Evolutionary conservation across 2,329 filamentous ascomycete genomes (phyloP).

Genomic region (Gnomoniopsis sp.): DNA sequence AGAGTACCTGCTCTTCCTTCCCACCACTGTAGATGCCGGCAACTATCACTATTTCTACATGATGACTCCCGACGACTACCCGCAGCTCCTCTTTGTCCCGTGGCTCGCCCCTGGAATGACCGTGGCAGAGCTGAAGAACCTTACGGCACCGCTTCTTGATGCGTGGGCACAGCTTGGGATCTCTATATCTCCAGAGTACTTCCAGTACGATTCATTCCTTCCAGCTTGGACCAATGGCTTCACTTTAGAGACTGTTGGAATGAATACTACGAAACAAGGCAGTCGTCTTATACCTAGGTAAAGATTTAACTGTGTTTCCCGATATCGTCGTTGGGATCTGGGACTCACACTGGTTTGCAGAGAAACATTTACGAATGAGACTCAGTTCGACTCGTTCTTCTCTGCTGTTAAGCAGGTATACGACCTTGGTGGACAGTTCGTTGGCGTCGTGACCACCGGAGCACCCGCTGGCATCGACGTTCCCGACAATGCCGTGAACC

Average conservation of each 20-base stretch:
- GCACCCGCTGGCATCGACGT: not conserved
- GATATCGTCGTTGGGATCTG: too few relatives aligned
- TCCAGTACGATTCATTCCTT: not conserved
- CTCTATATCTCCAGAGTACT: not conserved
- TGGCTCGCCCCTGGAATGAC: conserved; percentile 12
- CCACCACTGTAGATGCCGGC: conserved; percentile 45
- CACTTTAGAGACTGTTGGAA: not conserved
- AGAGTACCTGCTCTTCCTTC: conserved; percentile 43
- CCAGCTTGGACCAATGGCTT: not conserved
- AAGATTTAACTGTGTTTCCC: too few relatives aligned
- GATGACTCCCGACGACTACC: not conserved
- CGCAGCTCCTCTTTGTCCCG: conserved; percentile 2
- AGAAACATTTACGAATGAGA: not conserved
- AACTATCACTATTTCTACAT: conserved; percentile 37
- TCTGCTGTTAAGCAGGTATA: conserved; percentile 27
- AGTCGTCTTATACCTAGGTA: conserved; percentile 4
- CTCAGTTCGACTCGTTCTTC: conserved; percentile 14
- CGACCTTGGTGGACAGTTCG: conserved; percentile 23
- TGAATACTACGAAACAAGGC: not conserved
- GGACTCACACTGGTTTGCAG: not conserved
- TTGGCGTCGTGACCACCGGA: conserved; percentile 21
- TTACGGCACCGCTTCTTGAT: conserved; percentile 23
- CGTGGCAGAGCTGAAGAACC: not conserved
- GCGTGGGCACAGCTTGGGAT: not conserved
- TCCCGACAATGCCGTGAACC: conserved; percentile 39